Evolutionary conservation across 495 filamentous ascomycete genomes (phyloP).

Genomic region (Cudoniella acicularis): DNA sequence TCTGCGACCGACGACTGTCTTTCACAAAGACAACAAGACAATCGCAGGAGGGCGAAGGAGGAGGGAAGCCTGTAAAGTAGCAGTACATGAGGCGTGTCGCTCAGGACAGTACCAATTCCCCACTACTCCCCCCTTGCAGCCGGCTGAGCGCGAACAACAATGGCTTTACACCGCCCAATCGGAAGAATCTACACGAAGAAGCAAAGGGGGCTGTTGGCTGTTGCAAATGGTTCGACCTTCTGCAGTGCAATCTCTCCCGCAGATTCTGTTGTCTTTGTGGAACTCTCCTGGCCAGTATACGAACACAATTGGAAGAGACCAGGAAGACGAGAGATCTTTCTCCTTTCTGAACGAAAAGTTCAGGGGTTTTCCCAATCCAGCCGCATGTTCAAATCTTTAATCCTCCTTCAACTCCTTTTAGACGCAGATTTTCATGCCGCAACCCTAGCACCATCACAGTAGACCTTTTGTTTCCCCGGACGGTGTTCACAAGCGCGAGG

Average conservation of each 20-base stretch:
- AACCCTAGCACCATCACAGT: background rate
- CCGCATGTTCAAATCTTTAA: background rate
- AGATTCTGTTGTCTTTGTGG: background rate
- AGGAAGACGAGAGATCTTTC: background rate
- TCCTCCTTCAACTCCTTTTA: background rate
- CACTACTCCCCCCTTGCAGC: background rate
- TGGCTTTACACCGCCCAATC: background rate
- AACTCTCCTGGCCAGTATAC: background rate
- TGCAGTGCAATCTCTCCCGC: background rate
- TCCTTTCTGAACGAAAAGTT: background rate
- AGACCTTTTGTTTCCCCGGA: background rate
- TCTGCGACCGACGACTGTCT: too few species aligned
- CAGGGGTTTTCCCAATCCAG: background rate
- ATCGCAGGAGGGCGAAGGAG: background rate
- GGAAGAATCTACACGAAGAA: background rate
- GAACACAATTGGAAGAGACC: background rate
- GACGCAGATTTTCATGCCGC: background rate
- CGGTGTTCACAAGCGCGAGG: background rate
- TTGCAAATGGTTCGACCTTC: background rate
- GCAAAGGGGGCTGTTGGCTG: background rate
- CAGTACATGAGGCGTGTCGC: background rate
- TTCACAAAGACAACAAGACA: background rate
- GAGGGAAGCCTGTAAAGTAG: background rate
- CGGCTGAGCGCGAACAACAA: background rate
- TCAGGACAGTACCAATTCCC: too few species aligned